Evolutionary conservation across 129 eudicot species (phyloP), one percentile per base, ranked within the genome.

Genomic region (Pulicaria dysenterica): DNA sequence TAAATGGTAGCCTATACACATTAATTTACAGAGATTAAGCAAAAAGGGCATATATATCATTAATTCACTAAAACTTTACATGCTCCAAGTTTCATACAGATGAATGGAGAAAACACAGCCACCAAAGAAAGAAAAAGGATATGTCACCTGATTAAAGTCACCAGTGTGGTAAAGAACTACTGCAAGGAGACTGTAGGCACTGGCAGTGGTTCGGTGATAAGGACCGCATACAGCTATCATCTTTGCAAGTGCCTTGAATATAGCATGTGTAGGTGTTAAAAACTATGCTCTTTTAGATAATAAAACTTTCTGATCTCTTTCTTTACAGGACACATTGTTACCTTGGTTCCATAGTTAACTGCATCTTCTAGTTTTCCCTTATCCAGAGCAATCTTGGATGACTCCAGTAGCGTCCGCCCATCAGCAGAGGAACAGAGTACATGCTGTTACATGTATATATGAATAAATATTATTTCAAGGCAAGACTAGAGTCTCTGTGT

Each of bases 161-260:
- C 99, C 99, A 38, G 99, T 95, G 85, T 95, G 99, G 82, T 95
- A 95, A 71, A 95, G 89, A 75, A 95, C 99, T 41, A 95, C 99
- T 45, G 99, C 99, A 54, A 95, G 88, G 79, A 95, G 99, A 67
- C 99, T 95, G 79, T 91, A 95, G 44, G 99, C 96, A 70, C 99
- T 82, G 4, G 99, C 99, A 62, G 97, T 95, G 62, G 88, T 86
- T 81, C 97, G 93, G 80, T 91, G 99, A 82, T 88, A 95, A 53
- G 99, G 99, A 57, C 99, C 99, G 76, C 99, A 91, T 16, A 95
- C 97, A 43, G 99, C 95, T 73, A 95, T 88, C 94, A 91, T 88
- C 83, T 95, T 95, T 55, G 97, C 87, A 75, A 95, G 84, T 70
- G 99, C 99, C 99, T 95, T 77, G 76, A 84, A 70, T 46, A 77